Evolutionary conservation across 371 early-diverging fungal genomes (phyloP).

Genomic region (Mortierella sp.): DNA sequence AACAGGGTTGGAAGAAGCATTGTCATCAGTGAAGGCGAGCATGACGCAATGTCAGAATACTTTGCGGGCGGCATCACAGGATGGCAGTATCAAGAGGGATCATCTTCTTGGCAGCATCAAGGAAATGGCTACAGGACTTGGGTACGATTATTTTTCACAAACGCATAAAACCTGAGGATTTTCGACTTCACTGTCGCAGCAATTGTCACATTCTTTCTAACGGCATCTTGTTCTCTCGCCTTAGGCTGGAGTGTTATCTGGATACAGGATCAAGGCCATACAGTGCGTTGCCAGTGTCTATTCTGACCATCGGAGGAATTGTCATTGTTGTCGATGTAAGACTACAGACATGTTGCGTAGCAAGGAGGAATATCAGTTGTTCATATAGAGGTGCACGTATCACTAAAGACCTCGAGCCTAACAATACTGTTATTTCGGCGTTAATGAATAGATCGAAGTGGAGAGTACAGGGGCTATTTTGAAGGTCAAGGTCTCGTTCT

Average conservation of each 20-base stretch:
- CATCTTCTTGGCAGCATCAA: constrained; percentile 62
- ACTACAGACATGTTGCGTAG: neutral
- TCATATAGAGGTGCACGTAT: too few species aligned
- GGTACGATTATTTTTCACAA: constrained; percentile 18
- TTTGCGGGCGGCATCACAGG: constrained; percentile 54
- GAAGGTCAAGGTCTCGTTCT: constrained; percentile 68
- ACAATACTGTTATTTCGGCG: neutral
- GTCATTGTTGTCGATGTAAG: constrained; percentile 75
- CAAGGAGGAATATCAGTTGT: neutral
- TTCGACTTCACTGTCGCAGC: neutral
- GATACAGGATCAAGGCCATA: constrained; percentile 64
- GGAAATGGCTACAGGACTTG: constrained; percentile 61
- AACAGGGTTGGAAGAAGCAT: constrained; percentile 65
- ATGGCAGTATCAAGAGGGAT: constrained; percentile 62
- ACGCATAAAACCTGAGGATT: neutral
- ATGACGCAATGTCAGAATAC: constrained; percentile 59
- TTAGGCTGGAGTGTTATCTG: constrained; percentile 66
- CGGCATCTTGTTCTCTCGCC: neutral
- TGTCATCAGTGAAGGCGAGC: constrained; percentile 64
- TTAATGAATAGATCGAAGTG: constrained; percentile 65
- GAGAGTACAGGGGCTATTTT: constrained; percentile 65
- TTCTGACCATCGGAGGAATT: constrained; percentile 70
- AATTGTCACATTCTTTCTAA: neutral
- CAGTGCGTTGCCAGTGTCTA: constrained; percentile 62
- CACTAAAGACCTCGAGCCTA: neutral